Percentiles rank a stretch among this genome's conserved stretches.
Conservation (phyloP, 805 yeast species). For the Wickerhamiella domercqiae region DNA sequence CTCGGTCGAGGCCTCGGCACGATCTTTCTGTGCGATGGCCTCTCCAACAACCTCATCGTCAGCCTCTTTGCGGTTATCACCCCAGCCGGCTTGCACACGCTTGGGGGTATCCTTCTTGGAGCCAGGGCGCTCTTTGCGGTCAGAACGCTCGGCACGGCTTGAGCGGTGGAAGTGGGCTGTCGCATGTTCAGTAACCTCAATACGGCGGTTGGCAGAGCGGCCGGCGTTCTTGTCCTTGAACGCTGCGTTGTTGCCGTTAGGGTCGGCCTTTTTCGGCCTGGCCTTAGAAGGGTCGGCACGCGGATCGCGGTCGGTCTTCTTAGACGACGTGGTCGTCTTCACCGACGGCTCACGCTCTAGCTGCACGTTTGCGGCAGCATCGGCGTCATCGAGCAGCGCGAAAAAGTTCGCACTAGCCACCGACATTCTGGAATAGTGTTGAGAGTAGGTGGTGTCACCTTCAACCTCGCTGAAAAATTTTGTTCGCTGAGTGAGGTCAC, state of each 20-base stretch:
- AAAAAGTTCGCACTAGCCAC: constrained; percentile 16
- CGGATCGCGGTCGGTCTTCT: constrained; percentile 39
- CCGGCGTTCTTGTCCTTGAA: constrained; percentile 59
- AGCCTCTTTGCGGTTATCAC: constrained; percentile 59
- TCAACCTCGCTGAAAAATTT: too few relatives aligned
- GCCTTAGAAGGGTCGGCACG: constrained; percentile 50
- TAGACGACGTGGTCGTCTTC: constrained; percentile 51
- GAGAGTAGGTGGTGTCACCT: too few relatives aligned
- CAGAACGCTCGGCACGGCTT: constrained; percentile 41
- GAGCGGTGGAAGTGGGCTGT: constrained; percentile 38
- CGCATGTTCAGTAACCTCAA: constrained; percentile 33
- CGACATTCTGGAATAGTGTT: constrained; percentile 8
- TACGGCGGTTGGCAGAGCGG: constrained; percentile 38
- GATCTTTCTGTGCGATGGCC: constrained; percentile 27
- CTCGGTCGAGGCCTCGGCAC: constrained; percentile 25
- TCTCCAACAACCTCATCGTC: constrained; percentile 43
- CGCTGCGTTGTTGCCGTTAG: constrained; percentile 83
- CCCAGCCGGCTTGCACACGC: constrained; percentile 79
- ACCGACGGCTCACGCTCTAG: constrained; percentile 37
- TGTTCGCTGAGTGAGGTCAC: too few relatives aligned
- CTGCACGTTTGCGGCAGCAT: constrained; percentile 13
- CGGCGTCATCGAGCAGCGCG: constrained; percentile 16
- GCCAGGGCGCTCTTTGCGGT: constrained; percentile 67
- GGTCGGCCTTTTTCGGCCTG: constrained; percentile 33
- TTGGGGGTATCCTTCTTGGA: constrained; percentile 75